These are phyloP conservation scores for Chenopodium formosanum DNA, from an alignment of 148 eudicot genomes.

Conservation along the genomic window DNA sequence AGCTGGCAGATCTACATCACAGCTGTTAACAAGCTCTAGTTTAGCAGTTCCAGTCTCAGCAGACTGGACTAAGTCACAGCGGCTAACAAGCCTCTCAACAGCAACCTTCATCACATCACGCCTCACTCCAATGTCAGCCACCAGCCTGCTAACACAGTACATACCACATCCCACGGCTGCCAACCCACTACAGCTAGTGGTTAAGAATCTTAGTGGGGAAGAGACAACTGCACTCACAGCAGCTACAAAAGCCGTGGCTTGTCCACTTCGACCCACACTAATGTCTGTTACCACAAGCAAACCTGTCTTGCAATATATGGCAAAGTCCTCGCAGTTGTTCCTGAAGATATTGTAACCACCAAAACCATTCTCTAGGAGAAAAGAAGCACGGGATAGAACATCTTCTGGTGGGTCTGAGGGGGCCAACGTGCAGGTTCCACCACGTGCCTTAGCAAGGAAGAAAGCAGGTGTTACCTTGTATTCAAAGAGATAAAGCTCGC, in stretches of 20 bases:
- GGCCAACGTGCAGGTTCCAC: conserved; percentile 89
- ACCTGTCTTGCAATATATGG: conserved; percentile 85
- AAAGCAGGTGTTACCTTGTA: conserved; percentile 52
- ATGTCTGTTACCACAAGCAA: conserved; percentile 57
- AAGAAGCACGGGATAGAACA: conserved; percentile 67
- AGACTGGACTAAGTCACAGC: conserved; percentile 21
- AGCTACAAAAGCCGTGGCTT: conserved; percentile 66
- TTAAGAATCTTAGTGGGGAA: conserved; percentile 70
- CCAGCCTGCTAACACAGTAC: conserved; percentile 66
- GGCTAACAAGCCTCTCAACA: conserved; percentile 65
- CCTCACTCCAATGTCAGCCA: conserved; percentile 75
- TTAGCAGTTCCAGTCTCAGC: conserved; percentile 14
- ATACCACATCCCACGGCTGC: conserved; percentile 61
- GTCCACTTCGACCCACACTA: conserved; percentile 88
- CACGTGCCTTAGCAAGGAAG: conserved; percentile 83
- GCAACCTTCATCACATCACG: conserved; percentile 76
- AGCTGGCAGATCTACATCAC: conserved; percentile 29
- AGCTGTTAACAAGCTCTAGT: not conserved
- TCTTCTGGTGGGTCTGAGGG: conserved; percentile 67
- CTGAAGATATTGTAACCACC: conserved; percentile 79
- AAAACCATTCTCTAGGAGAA: conserved; percentile 75
- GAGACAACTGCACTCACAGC: conserved; percentile 62
- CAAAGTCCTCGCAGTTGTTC: conserved; percentile 96
- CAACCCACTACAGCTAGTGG: conserved; percentile 55
- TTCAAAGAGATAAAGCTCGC: conserved; percentile 69